Conservation (phyloP, 176 grass and related monocot genomes). For the Thalia dealbata region DNA sequence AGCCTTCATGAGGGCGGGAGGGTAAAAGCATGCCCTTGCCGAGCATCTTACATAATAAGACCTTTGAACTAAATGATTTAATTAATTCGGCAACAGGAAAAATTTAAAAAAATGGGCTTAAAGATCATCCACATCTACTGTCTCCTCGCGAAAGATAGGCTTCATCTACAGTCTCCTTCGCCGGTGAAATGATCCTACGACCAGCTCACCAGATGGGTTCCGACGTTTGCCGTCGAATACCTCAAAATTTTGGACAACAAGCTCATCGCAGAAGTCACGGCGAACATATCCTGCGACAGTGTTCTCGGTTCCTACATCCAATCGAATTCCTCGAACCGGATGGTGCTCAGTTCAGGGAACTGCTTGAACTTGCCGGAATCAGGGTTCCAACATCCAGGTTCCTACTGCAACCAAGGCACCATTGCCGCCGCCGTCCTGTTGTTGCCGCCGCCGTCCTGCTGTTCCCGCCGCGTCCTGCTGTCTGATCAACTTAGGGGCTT, state of each 20-base stretch:
- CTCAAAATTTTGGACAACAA: conserved; percentile 57
- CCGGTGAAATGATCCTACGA: conserved; percentile 34
- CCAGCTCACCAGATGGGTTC: conserved; percentile 43
- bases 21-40: too few relatives aligned
- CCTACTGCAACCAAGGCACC: too few relatives aligned
- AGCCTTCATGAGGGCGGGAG: too few relatives aligned
- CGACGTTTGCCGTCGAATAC: conserved; percentile 44
- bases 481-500: conserved; percentile 42
- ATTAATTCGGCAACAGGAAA: too few relatives aligned
- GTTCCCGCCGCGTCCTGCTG: conserved; percentile 56
- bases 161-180: too few relatives aligned
- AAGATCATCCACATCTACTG: too few relatives aligned
- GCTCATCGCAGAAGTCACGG: conserved; percentile 42
- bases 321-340: conserved; percentile 32
- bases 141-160: too few relatives aligned
- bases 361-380: conserved; percentile 45
- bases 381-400: conserved; percentile 42
- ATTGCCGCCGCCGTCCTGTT: too few relatives aligned
- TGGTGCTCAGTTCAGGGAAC: conserved; percentile 54
- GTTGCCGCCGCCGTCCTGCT: too few relatives aligned
- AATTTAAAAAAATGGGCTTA: too few relatives aligned
- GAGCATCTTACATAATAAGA: too few relatives aligned
- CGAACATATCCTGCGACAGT: conserved; percentile 29
- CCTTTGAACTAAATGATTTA: too few relatives aligned
- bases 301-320: conserved; percentile 49